These are phyloP conservation scores for Russula brevipes DNA, from an alignment of 768 basidiomycete species.

Conservation along the genomic window DNA sequence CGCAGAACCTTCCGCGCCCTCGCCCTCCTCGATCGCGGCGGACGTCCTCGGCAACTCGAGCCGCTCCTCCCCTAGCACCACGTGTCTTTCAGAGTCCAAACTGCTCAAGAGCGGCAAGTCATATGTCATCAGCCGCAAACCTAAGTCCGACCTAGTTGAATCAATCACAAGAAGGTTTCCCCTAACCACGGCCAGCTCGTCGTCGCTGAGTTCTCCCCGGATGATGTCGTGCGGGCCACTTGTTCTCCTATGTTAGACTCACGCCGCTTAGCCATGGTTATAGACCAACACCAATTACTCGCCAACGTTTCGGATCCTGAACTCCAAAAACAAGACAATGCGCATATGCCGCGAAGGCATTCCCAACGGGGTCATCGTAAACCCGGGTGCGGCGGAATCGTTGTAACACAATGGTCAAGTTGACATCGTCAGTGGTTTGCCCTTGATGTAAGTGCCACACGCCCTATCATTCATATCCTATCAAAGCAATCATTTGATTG, in stretches of 20 bases:
- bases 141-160: conserved; percentile 39
- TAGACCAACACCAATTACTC: conserved; percentile 47
- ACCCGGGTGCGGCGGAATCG: conserved; percentile 36
- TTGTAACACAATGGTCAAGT: conserved; percentile 54
- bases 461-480: not conserved
- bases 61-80: conserved; percentile 24
- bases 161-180: conserved; percentile 64
- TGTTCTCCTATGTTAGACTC: not conserved
- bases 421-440: conserved; percentile 40
- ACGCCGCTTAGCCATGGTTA: not conserved
- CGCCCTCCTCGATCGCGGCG: conserved; percentile 12
- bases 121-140: conserved; percentile 55
- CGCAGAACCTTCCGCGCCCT: conserved; percentile 26
- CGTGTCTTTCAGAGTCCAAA: conserved; percentile 41
- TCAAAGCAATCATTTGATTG: conserved; percentile 4
- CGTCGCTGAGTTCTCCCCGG: conserved; percentile 47
- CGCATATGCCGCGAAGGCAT: conserved; percentile 38
- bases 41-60: conserved; percentile 24
- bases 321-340: conserved; percentile 45
- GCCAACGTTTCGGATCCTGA: conserved; percentile 47
- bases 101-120: conserved; percentile 55
- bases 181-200: conserved; percentile 52
- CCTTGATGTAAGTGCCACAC: conserved; percentile 41
- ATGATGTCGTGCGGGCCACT: conserved; percentile 46
- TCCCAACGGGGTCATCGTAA: conserved; percentile 31